Conservation (phyloP, 768 basidiomycete genomes). For the Agaricus subrufescens region DNA sequence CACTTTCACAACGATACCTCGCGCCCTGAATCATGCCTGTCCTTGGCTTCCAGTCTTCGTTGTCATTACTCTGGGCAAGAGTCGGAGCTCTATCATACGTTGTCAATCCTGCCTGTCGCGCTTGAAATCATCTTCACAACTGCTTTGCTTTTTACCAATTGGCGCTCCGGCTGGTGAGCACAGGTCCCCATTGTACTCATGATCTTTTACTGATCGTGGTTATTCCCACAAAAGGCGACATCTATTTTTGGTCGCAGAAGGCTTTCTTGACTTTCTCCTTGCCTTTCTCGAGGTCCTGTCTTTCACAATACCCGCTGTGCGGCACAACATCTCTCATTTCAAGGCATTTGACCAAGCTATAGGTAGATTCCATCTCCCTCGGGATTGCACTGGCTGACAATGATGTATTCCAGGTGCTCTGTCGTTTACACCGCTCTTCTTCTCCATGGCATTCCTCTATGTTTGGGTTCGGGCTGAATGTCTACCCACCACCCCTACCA, state of each 20-base stretch:
- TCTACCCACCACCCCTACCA: conserved; percentile 45
- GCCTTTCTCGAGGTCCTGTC: conserved; percentile 58
- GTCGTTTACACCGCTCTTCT: conserved; percentile 62
- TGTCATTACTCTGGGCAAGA: conserved; percentile 47
- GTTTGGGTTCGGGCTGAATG: conserved; percentile 50
- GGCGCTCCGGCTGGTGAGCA: conserved; percentile 46
- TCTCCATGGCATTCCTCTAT: conserved; percentile 61
- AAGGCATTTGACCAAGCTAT: conserved; percentile 52
- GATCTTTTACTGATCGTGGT: neutral
- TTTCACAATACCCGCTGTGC: conserved; percentile 48
- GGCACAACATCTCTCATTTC: conserved; percentile 40
- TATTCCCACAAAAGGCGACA: conserved; percentile 35
- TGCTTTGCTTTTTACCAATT: conserved; percentile 44
- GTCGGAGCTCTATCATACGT: conserved; percentile 30
- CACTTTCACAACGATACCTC: neutral
- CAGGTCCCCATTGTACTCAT: neutral
- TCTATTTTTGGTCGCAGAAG: conserved; percentile 57
- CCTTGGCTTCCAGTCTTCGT: conserved; percentile 65
- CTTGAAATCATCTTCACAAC: conserved; percentile 60
- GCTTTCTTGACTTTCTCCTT: conserved; percentile 54
- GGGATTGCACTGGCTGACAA: neutral
- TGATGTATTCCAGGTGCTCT: conserved; percentile 31
- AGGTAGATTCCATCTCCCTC: conserved; percentile 38
- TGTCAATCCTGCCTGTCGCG: conserved; percentile 58
- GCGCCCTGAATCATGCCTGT: conserved; percentile 52